Base-by-base conservation (phyloP, 805 yeast species). In the Maudiozyma bulderi region DNA sequence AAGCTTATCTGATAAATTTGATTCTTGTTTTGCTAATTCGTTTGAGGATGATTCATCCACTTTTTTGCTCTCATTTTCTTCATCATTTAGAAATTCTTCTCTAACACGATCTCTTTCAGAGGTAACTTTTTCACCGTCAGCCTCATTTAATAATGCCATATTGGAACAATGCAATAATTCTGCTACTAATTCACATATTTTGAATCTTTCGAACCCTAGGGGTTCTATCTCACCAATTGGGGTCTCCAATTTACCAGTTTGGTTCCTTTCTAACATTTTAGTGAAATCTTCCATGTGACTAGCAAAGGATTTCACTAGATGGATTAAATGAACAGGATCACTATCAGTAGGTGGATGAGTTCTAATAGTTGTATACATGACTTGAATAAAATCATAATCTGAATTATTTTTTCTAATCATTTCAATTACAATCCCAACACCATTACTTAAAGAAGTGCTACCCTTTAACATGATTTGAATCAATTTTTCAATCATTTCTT, bases 141-240 rank as follows among this genome's bases (percentile, higher is more conserved):
- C 78, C 51, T 90, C 90, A 64, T 90, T 93, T 50, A 91, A 75
- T 31, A 93, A 72, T 1, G 86, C 86, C 95, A 91, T 91, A 67
- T 93, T 93, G n/a, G 96, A 87, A 63, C 99, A 91, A 67, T 93
- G 98, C 47, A 91, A 73, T 41, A 91, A 73, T 61, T 91, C 99
- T 0, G 98, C 98, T 39, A 91, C 82, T 39, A 91, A 73, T 68
- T 91, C 99, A 57, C 96, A 84, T 20, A 93, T 77, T 59, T 90
- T 86, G 69, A 93, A 93, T 56, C 95, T 76, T 58, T 91, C 95
- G 65, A 91, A 86, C 1, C 99, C 99, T 31, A 91, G 69, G 0
- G 91, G 90, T 61, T 85, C 86, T 52, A 85, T 81, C 20, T 68
- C 66, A 64, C 76, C 69, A 73, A 72, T 53, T 57, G 75, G 72